Conservation (phyloP, 2,329 filamentous ascomycete genomes). For the Pezicula neosporulosa region DNA sequence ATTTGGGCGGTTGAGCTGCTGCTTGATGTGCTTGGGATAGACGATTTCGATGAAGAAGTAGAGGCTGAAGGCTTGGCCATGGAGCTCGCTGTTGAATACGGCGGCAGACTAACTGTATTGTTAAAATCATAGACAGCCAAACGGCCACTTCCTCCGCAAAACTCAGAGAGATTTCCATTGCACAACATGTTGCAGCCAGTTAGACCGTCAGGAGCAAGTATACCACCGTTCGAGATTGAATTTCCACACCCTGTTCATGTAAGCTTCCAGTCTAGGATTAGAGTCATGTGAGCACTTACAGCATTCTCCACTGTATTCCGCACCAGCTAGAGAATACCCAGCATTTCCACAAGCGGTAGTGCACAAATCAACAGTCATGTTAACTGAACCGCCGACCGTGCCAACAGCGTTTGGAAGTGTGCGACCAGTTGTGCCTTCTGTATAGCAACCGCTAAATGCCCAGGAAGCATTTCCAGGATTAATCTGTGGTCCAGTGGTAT, state of each 20-base stretch:
- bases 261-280: not conserved
- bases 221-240: slow-evolving; percentile 10
- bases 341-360: slow-evolving; percentile 7
- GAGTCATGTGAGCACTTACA: slow-evolving; percentile 14
- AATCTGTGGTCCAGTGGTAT: slow-evolving; percentile 7
- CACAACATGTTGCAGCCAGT: slow-evolving; percentile 25
- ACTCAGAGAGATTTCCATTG: slow-evolving; percentile 20
- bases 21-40: not conserved
- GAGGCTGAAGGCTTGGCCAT: slow-evolving; percentile 1
- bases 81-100: slow-evolving; percentile 3
- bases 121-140: slow-evolving; percentile 14
- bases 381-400: slow-evolving; percentile 8
- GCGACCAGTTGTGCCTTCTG: slow-evolving; percentile 10
- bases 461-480: slow-evolving; percentile 9
- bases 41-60: not conserved
- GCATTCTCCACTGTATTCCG: slow-evolving; percentile 43
- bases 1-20: not conserved
- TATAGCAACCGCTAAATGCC: slow-evolving; percentile 14
- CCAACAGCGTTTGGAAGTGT: slow-evolving; percentile 6
- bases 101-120: slow-evolving; percentile 8
- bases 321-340: slow-evolving; percentile 36
- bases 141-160: slow-evolving; percentile 21
- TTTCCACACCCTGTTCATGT: slow-evolving; percentile 12
- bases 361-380: slow-evolving; percentile 14
- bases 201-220: slow-evolving; percentile 15